Evolutionary conservation across 768 basidiomycete genomes (phyloP).

Genomic region (Podaxis pistillaris): DNA sequence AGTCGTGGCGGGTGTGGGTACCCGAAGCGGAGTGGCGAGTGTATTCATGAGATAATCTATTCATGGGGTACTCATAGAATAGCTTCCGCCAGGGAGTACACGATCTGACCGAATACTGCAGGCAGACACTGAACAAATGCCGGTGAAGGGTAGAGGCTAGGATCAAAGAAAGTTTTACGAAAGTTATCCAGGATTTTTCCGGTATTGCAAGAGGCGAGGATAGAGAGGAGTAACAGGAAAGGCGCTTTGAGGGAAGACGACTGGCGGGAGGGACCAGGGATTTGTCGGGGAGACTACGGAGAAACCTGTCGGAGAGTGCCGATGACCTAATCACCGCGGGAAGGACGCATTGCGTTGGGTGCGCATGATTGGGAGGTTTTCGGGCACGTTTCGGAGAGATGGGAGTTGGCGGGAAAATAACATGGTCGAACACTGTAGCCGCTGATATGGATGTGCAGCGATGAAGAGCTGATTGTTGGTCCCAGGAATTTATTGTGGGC

Average conservation of each 20-base stretch:
- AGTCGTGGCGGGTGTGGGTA: not conserved
- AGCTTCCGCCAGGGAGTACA: not conserved
- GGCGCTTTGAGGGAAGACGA: not conserved
- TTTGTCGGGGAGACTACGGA: slow-evolving; percentile 13
- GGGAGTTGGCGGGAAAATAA: slow-evolving; percentile 18
- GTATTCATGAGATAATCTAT: slow-evolving; percentile 10
- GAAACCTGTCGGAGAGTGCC: slow-evolving; percentile 13
- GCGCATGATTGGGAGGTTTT: not conserved
- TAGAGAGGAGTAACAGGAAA: not conserved
- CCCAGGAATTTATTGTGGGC: not conserved
- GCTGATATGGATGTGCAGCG: not conserved
- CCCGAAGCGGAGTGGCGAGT: slow-evolving; percentile 4
- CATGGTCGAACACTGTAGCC: not conserved
- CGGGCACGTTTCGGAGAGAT: slow-evolving; percentile 16
- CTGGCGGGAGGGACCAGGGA: not conserved
- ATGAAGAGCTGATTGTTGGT: too few relatives aligned
- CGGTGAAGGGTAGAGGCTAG: not conserved
- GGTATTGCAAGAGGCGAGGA: not conserved
- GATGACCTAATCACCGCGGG: slow-evolving; percentile 11
- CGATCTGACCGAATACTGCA: not conserved
- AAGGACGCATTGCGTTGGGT: not conserved
- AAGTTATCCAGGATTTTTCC: slow-evolving; percentile 11
- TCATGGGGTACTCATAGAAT: not conserved
- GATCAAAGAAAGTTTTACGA: not conserved
- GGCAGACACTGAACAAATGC: not conserved